Evolutionary conservation across 768 basidiomycete species (phyloP).

Genomic region (Tricholomella constricta): DNA sequence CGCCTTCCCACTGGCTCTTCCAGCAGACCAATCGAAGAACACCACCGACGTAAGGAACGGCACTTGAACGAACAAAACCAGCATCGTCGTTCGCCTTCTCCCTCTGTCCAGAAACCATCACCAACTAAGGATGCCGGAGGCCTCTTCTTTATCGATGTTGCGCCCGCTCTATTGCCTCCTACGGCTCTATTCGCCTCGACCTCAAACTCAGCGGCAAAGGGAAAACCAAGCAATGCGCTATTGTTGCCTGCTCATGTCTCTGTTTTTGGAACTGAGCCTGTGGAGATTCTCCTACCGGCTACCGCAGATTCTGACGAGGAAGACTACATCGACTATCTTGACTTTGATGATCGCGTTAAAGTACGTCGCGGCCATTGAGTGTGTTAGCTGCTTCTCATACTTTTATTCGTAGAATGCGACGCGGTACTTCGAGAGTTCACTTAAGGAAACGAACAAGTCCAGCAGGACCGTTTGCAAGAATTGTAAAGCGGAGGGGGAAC

Average conservation of each 20-base stretch:
- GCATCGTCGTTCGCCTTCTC: slow-evolving; percentile 3
- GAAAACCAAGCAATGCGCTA: slow-evolving; percentile 31
- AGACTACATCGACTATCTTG: slow-evolving; percentile 77
- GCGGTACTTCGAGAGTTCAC: slow-evolving; percentile 65
- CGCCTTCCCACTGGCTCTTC: background rate
- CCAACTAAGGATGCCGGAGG: slow-evolving; percentile 12
- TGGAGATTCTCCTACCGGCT: slow-evolving; percentile 47
- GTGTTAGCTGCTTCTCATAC: background rate
- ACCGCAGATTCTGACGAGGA: slow-evolving; percentile 53
- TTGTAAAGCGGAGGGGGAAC: slow-evolving; percentile 74
- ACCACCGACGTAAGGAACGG: slow-evolving; percentile 3
- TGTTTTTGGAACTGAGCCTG: slow-evolving; percentile 48
- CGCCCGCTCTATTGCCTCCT: slow-evolving; percentile 38
- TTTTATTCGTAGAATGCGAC: slow-evolving; percentile 43
- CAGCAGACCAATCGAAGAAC: background rate
- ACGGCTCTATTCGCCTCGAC: slow-evolving; percentile 13
- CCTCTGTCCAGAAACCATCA: slow-evolving; percentile 19
- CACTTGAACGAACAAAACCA: slow-evolving; percentile 8
- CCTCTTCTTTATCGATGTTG: slow-evolving; percentile 55
- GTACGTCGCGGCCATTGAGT: slow-evolving; percentile 34
- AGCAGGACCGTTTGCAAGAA: slow-evolving; percentile 68
- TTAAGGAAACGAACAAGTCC: slow-evolving; percentile 42
- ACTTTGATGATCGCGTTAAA: slow-evolving; percentile 62
- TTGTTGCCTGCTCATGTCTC: slow-evolving; percentile 74
- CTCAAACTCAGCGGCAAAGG: slow-evolving; percentile 5